Conservation (phyloP, 345 rosid species). For the Microcos paniculata region DNA sequence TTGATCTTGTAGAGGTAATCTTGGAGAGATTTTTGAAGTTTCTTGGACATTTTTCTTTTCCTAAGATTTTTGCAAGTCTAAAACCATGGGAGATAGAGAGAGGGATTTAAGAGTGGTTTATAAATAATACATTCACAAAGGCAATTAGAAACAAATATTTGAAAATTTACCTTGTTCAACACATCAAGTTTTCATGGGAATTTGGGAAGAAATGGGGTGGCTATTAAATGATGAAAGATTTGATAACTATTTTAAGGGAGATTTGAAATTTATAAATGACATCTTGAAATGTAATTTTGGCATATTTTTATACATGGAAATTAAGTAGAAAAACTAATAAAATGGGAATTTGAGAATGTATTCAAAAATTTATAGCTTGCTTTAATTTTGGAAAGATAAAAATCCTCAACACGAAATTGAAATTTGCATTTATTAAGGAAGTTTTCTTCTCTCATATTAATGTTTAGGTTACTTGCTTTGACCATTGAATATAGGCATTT, state of each 20-base stretch:
- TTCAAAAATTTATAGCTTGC: neutral
- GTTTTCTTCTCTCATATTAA: neutral
- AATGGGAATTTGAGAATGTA: neutral
- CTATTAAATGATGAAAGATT: neutral
- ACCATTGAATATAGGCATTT: neutral
- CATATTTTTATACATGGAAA: neutral
- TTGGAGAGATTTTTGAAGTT: conserved; percentile 58
- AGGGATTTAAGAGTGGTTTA: neutral
- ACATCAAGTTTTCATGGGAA: neutral
- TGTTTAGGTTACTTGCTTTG: neutral
- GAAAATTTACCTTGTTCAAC: neutral
- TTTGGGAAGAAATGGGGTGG: neutral
- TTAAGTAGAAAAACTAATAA: neutral
- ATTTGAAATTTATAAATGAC: neutral
- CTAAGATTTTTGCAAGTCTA: neutral
- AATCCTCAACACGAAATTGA: neutral
- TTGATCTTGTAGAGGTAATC: conserved; percentile 65
- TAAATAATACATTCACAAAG: neutral
- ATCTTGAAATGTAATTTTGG: neutral
- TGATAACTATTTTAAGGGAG: neutral
- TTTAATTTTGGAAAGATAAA: neutral
- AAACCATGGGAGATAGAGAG: neutral
- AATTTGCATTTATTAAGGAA: neutral
- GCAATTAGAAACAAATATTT: neutral
- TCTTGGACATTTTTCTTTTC: conserved; percentile 52